Evolutionary conservation across 768 basidiomycete species (phyloP).

Genomic region (Amanita thiersii): DNA sequence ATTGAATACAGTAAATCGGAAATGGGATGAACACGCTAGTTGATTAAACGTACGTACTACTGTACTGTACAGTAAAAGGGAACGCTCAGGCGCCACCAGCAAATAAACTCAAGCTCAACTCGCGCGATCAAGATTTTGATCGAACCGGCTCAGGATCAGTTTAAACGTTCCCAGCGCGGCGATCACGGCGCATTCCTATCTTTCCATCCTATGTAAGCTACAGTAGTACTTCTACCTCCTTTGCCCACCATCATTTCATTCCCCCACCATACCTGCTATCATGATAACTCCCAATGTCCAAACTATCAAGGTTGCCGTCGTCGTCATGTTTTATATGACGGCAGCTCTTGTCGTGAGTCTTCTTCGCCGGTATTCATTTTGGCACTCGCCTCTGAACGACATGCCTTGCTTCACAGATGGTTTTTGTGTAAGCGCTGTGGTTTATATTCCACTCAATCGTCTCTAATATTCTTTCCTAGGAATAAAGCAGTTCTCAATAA

Average conservation of each 20-base stretch:
- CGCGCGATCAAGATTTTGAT: too few species aligned
- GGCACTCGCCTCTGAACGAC: background rate
- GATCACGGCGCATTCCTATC: too few species aligned
- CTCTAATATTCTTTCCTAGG: constrained; percentile 25
- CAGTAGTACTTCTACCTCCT: background rate
- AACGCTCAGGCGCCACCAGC: too few species aligned
- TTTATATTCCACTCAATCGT: constrained; percentile 3
- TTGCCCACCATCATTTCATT: constrained; percentile 3
- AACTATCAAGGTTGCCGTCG: constrained; percentile 51
- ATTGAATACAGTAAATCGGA: too few species aligned
- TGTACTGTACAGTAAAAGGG: too few species aligned
- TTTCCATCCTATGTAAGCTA: too few species aligned
- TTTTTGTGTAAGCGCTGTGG: constrained; percentile 33
- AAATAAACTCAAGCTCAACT: too few species aligned
- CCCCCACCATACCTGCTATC: constrained; percentile 7
- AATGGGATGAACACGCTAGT: too few species aligned
- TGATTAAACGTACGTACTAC: too few species aligned
- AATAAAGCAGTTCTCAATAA: constrained; percentile 72
- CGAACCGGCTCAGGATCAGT: too few species aligned
- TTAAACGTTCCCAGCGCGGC: too few species aligned
- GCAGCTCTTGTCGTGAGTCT: constrained; percentile 62
- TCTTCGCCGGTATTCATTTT: constrained; percentile 1
- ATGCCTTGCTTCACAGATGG: constrained; percentile 28
- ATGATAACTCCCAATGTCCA: constrained; percentile 25
- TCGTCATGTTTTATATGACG: constrained; percentile 73